Conservation (phyloP, 2,329 filamentous ascomycete species). For the Pyrenophora seminiperda region DNA sequence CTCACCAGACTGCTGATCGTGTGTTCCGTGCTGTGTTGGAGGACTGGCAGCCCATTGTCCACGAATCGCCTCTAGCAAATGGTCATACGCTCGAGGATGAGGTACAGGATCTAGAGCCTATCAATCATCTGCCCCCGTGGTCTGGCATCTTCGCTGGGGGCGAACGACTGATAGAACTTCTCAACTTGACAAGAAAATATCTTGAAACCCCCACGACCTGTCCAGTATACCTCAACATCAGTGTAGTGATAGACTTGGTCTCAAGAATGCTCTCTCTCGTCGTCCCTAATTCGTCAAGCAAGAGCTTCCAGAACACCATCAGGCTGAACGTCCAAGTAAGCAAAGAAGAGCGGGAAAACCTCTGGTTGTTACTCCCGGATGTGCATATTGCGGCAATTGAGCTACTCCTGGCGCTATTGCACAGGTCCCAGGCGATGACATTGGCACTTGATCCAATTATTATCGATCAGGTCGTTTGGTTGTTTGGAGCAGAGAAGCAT, state of each 20-base stretch:
- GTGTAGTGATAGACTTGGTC: slow-evolving; percentile 69
- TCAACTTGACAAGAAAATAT: slow-evolving; percentile 68
- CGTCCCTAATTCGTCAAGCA: slow-evolving; percentile 55
- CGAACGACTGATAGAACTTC: slow-evolving; percentile 69
- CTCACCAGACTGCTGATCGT: slow-evolving; percentile 74
- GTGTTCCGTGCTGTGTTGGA: slow-evolving; percentile 80
- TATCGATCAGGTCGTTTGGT: slow-evolving; percentile 72
- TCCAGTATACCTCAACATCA: slow-evolving; percentile 70
- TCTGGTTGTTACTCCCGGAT: slow-evolving; percentile 74
- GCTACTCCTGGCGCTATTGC: slow-evolving; percentile 63
- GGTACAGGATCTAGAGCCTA: slow-evolving; percentile 47
- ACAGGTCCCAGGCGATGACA: slow-evolving; percentile 63
- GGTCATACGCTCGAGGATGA: slow-evolving; percentile 38
- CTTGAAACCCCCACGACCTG: slow-evolving; percentile 68
- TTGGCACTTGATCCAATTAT: slow-evolving; percentile 66
- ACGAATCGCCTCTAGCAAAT: slow-evolving; percentile 37
- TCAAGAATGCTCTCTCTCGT: slow-evolving; percentile 71
- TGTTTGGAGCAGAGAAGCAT: slow-evolving; percentile 64
- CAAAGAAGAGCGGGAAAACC: slow-evolving; percentile 78
- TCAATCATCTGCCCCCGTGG: slow-evolving; percentile 69
- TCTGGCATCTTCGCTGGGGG: slow-evolving; percentile 73
- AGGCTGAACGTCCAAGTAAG: slow-evolving; percentile 74
- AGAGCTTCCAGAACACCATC: slow-evolving; percentile 44
- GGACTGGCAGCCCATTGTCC: slow-evolving; percentile 74
- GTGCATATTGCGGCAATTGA: slow-evolving; percentile 75